These are phyloP conservation scores for Malus sieversii DNA, from an alignment of 306 rosid species.

Conservation along the genomic window DNA sequence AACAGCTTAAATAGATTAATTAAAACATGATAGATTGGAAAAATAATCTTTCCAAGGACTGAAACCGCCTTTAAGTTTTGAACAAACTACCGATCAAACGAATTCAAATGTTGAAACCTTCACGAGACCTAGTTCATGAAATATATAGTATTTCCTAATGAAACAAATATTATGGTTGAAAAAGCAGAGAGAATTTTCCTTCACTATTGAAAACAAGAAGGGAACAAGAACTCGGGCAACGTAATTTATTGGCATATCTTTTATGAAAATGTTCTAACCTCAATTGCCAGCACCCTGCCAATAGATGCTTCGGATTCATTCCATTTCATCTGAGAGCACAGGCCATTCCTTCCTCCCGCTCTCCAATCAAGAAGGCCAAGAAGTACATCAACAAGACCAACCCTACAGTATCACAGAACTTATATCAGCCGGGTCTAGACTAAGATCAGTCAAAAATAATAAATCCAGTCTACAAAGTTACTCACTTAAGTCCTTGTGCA, in stretches of 20 bases:
- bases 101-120: not conserved
- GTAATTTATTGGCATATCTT: not conserved
- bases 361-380: constrained; percentile 99
- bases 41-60: not conserved
- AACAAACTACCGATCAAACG: not conserved
- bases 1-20: not conserved
- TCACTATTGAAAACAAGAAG: not conserved
- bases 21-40: not conserved
- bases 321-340: constrained; percentile 98
- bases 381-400: constrained; percentile 95
- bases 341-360: constrained; percentile 94
- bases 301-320: constrained; percentile 99
- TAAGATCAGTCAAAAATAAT: not conserved
- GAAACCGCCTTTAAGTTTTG: not conserved
- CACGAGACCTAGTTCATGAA: not conserved
- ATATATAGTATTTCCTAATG: not conserved
- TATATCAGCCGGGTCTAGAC: not conserved
- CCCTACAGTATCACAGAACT: constrained; percentile 51
- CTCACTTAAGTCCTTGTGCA: constrained; percentile 99
- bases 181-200: not conserved
- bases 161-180: not conserved
- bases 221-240: not conserved
- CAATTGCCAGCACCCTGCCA: constrained; percentile 95
- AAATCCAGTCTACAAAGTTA: not conserved
- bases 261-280: constrained; percentile 51